Evolutionary conservation across 2,329 filamentous ascomycete genomes (phyloP).

Genomic region (Cladosporium sp.): DNA sequence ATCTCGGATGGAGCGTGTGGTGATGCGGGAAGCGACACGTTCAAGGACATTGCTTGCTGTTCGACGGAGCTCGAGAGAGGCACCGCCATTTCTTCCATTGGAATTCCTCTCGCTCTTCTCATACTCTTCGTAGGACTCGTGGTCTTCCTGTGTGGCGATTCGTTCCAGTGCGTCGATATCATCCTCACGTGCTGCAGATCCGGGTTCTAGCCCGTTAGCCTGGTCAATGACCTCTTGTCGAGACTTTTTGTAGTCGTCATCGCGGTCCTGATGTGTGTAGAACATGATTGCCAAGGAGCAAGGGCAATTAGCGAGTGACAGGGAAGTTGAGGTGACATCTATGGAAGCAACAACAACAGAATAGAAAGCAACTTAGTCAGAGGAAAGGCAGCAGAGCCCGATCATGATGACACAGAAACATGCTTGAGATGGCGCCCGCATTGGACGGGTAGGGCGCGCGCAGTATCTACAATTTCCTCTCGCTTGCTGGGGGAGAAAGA

Average conservation of each 20-base stretch:
- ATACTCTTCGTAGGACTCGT: conserved; percentile 15
- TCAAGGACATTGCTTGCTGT: conserved; percentile 22
- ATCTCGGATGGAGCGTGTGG: conserved; percentile 28
- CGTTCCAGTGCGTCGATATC: conserved; percentile 22
- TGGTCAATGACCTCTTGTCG: conserved; percentile 14
- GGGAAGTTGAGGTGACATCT: neutral
- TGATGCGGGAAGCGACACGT: conserved; percentile 34
- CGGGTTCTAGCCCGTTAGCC: conserved; percentile 7
- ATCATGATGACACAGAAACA: conserved; percentile 4
- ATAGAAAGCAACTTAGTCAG: neutral
- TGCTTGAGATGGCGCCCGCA: neutral
- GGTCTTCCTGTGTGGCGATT: conserved; percentile 15
- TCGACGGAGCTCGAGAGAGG: conserved; percentile 22
- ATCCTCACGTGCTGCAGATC: conserved; percentile 12
- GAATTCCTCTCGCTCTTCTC: neutral
- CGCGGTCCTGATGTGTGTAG: conserved; percentile 10
- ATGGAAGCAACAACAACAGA: neutral
- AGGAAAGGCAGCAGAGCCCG: neutral
- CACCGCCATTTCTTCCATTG: neutral
- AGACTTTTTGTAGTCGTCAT: conserved; percentile 11
- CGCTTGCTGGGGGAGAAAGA: neutral
- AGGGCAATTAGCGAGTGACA: neutral
- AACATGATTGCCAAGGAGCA: neutral
- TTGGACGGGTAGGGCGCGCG: neutral
- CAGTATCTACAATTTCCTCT: conserved; percentile 11